These are phyloP conservation scores for Phyllosticta citriasiana DNA, from an alignment of 2,329 filamentous ascomycete genomes.

Conservation along the genomic window DNA sequence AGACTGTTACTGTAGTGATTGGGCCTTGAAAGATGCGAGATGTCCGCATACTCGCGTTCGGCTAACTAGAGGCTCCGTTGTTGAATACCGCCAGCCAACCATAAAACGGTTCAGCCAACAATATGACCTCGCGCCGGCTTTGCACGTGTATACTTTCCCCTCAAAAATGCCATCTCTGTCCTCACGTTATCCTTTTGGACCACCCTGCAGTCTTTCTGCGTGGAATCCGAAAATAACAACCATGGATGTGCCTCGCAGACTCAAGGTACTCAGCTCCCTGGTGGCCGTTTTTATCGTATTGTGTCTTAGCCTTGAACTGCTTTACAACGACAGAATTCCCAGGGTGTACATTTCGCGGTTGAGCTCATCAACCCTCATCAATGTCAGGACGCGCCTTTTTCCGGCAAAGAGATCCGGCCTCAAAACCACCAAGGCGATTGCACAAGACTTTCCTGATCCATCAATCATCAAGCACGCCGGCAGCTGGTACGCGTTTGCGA, in stretches of 20 bases:
- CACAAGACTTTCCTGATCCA: slow-evolving; percentile 27
- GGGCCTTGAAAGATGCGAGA: not conserved
- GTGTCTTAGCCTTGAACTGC: not conserved
- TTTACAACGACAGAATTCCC: not conserved
- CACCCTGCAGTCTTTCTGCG: not conserved
- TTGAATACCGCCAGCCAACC: not conserved
- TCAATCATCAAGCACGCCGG: slow-evolving; percentile 21
- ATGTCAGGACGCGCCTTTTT: not conserved
- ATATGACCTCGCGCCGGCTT: not conserved
- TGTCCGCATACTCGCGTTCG: not conserved
- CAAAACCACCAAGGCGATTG: not conserved
- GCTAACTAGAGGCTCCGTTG: not conserved
- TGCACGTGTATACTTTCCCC: not conserved
- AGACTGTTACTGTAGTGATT: not conserved
- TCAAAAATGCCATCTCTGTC: not conserved
- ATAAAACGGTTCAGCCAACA: not conserved
- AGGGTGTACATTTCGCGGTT: not conserved
- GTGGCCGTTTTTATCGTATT: not conserved
- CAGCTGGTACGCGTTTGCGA: slow-evolving; percentile 30
- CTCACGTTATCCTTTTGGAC: not conserved
- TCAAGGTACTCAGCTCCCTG: not conserved
- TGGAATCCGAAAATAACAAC: not conserved
- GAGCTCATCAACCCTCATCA: not conserved
- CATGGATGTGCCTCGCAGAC: not conserved
- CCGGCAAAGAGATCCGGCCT: not conserved